These are phyloP conservation scores for Diaporthe capsici DNA, from an alignment of 2,329 filamentous ascomycete genomes.

Conservation along the genomic window DNA sequence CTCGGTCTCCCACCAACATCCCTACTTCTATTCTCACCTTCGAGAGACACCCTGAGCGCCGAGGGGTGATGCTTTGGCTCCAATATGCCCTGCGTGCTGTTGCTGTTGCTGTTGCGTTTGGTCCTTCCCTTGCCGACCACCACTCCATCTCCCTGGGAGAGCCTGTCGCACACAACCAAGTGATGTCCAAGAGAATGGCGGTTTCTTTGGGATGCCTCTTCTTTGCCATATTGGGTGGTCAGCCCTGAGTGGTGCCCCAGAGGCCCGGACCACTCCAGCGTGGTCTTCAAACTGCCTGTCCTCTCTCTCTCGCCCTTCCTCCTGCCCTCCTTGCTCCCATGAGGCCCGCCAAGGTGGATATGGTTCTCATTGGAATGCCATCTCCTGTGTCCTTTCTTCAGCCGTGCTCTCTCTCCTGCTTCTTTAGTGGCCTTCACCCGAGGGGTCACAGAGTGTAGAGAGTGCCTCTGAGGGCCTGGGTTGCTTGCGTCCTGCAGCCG, in stretches of 20 bases:
- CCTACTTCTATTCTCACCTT: too few species aligned
- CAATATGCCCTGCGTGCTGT: not conserved
- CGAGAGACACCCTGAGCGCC: not conserved
- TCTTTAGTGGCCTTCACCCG: not conserved
- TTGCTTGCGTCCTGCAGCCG: not conserved
- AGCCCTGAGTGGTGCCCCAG: not conserved
- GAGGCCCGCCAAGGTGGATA: not conserved
- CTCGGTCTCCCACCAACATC: not conserved
- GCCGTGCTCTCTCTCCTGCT: not conserved
- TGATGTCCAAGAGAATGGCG: not conserved
- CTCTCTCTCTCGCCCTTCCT: not conserved
- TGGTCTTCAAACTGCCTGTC: not conserved
- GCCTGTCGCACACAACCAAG: not conserved
- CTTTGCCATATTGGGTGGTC: not conserved
- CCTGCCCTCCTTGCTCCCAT: not conserved
- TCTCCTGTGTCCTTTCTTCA: conserved; percentile 5
- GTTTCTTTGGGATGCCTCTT: not conserved
- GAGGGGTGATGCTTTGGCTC: not conserved
- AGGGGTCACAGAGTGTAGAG: not conserved
- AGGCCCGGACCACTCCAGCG: not conserved
- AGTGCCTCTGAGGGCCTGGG: not conserved
- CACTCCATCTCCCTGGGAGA: not conserved
- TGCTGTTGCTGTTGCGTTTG: not conserved
- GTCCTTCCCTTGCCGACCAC: not conserved
- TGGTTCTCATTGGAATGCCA: not conserved